Conservation (phyloP, 164 flowering plant genomes). For the Stephania cephalantha region DNA sequence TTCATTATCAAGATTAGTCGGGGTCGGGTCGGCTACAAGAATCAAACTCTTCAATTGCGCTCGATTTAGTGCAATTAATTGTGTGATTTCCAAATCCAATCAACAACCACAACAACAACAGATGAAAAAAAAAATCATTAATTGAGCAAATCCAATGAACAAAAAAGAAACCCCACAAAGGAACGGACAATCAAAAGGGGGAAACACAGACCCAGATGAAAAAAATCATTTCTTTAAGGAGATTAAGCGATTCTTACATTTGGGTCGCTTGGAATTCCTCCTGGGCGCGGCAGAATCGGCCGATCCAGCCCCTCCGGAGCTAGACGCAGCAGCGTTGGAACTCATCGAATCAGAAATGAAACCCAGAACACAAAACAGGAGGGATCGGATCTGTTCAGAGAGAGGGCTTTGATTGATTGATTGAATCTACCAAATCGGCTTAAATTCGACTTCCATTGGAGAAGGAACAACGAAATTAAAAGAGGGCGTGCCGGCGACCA, state of each 20-base stretch:
- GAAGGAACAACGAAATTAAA: not conserved
- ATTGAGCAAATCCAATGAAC: not conserved
- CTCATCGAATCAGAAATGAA: slow-evolving; percentile 20
- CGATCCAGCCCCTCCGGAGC: slow-evolving; percentile 42
- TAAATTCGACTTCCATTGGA: slow-evolving; percentile 1
- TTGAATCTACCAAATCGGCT: not conserved
- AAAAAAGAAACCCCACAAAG: not conserved
- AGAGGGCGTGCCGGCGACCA: not conserved
- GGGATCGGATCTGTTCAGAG: not conserved
- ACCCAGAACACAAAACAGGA: not conserved
- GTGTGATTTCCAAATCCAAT: too few relatives aligned
- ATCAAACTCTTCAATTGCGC: too few relatives aligned
- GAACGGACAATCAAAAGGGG: not conserved
- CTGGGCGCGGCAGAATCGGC: slow-evolving; percentile 38
- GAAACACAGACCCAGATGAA: not conserved
- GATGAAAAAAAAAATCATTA: not conserved
- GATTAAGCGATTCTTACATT: slow-evolving; percentile 30
- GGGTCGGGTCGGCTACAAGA: too few relatives aligned
- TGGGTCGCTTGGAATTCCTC: slow-evolving; percentile 56
- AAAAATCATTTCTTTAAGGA: slow-evolving; percentile 11
- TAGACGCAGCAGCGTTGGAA: slow-evolving; percentile 31
- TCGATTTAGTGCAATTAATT: too few relatives aligned
- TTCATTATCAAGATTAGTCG: not conserved
- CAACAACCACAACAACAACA: not conserved
- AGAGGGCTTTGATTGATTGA: not conserved